Percentiles rank a stretch among this genome's conserved stretches.
Evolutionary conservation across 2,329 filamentous ascomycete genomes (phyloP).

Genomic region (Sporothrix sp.): DNA sequence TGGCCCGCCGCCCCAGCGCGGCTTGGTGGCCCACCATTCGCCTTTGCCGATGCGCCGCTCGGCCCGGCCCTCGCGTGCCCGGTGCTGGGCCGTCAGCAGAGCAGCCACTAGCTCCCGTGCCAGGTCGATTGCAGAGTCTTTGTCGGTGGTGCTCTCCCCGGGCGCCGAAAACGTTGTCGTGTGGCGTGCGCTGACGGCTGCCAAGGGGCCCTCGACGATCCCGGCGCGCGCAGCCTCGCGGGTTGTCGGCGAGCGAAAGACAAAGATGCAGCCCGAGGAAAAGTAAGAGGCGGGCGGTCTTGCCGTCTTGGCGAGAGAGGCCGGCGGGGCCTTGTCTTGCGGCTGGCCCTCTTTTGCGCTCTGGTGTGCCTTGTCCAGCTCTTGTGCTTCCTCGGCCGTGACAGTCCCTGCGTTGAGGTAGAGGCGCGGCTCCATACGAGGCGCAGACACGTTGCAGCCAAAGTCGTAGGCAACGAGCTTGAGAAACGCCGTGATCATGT

Average conservation of each 20-base stretch:
- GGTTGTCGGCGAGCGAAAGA: slow-evolving; percentile 51
- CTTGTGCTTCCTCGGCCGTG: not conserved
- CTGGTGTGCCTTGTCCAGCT: not conserved
- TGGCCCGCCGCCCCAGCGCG: slow-evolving; percentile 52
- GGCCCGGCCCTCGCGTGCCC: slow-evolving; percentile 45
- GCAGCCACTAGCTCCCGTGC: slow-evolving; percentile 51
- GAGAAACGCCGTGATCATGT: slow-evolving; percentile 48
- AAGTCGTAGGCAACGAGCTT: slow-evolving; percentile 59
- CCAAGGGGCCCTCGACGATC: slow-evolving; percentile 51
- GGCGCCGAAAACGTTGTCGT: slow-evolving; percentile 37
- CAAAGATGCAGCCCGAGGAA: slow-evolving; percentile 48
- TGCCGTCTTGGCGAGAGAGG: not conserved
- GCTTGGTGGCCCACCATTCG: slow-evolving; percentile 52
- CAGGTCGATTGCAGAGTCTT: slow-evolving; percentile 51
- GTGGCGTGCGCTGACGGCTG: slow-evolving; percentile 48
- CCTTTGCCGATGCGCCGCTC: slow-evolving; percentile 49
- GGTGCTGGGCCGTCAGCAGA: slow-evolving; percentile 54
- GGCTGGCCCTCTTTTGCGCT: not conserved
- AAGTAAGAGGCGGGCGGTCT: slow-evolving; percentile 40
- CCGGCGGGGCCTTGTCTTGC: not conserved
- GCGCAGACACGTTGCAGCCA: slow-evolving; percentile 48
- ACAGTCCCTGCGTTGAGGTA: slow-evolving; percentile 31
- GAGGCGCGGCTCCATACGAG: slow-evolving; percentile 50
- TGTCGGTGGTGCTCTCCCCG: slow-evolving; percentile 19
- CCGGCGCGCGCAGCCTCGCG: slow-evolving; percentile 50